These are phyloP conservation scores for Aaosphaeria arxii DNA, from an alignment of 2,329 filamentous ascomycete species.

Conservation along the genomic window DNA sequence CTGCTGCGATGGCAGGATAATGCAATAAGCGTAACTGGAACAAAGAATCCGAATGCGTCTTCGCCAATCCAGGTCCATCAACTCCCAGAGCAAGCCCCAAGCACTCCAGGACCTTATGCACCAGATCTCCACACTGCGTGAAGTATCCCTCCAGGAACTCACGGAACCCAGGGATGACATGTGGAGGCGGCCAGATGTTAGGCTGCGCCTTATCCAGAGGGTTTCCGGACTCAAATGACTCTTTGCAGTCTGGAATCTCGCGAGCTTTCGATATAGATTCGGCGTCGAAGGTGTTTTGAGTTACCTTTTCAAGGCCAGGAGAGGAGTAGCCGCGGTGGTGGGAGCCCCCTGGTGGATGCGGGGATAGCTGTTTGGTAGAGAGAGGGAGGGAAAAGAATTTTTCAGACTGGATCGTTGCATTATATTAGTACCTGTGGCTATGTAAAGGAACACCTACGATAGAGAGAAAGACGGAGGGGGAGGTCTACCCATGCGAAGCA, in stretches of 20 bases:
- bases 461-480: background rate
- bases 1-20: slow-evolving; percentile 33
- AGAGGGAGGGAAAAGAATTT: slow-evolving; percentile 37
- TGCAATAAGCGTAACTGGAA: slow-evolving; percentile 39
- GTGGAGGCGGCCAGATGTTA: slow-evolving; percentile 43
- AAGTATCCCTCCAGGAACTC: slow-evolving; percentile 26
- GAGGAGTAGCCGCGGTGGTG: slow-evolving; percentile 42
- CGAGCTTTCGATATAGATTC: background rate
- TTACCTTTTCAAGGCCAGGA: slow-evolving; percentile 37
- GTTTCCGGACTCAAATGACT: slow-evolving; percentile 34
- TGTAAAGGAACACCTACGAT: background rate
- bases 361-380: slow-evolving; percentile 35
- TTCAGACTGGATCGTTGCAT: slow-evolving; percentile 15
- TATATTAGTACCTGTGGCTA: background rate
- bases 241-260: slow-evolving; percentile 29
- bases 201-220: slow-evolving; percentile 23
- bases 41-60: slow-evolving; percentile 21
- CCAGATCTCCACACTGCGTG: slow-evolving; percentile 11
- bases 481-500: slow-evolving; percentile 21
- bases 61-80: slow-evolving; percentile 11
- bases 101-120: slow-evolving; percentile 23
- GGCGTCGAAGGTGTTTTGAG: slow-evolving; percentile 22
- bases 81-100: slow-evolving; percentile 23
- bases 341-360: slow-evolving; percentile 37
- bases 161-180: slow-evolving; percentile 38